These are phyloP conservation scores for Tympanopsis confertula DNA, from an alignment of 2,329 filamentous ascomycete species.

Conservation along the genomic window DNA sequence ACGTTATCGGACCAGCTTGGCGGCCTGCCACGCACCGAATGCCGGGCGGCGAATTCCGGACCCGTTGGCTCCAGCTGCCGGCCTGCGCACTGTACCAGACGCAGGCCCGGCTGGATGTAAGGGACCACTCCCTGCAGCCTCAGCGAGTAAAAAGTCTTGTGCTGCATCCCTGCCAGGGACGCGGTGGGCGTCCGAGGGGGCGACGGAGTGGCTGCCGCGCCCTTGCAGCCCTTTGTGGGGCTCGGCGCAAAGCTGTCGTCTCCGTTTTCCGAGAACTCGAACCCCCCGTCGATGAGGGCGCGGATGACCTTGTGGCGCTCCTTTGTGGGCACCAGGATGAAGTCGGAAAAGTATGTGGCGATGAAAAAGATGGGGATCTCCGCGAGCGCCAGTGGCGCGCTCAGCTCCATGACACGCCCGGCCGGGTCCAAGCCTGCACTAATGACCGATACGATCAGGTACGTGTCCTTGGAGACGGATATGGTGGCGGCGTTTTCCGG, in stretches of 20 bases:
- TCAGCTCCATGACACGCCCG: constrained; percentile 81
- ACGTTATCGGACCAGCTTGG: constrained; percentile 44
- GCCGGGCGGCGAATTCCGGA: neutral
- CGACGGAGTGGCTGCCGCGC: constrained; percentile 19
- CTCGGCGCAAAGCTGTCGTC: constrained; percentile 14
- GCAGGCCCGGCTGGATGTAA: constrained; percentile 54
- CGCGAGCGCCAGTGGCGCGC: constrained; percentile 78
- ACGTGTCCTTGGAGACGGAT: constrained; percentile 58
- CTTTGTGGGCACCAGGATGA: constrained; percentile 77
- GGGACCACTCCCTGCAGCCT: constrained; percentile 66
- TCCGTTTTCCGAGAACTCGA: constrained; percentile 49
- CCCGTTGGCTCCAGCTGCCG: neutral
- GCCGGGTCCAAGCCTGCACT: constrained; percentile 84
- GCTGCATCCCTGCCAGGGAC: constrained; percentile 67
- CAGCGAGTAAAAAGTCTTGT: constrained; percentile 74
- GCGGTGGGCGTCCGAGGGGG: constrained; percentile 64
- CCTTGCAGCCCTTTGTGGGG: constrained; percentile 11
- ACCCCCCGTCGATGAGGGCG: constrained; percentile 68
- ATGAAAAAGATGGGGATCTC: constrained; percentile 97
- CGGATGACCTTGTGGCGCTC: constrained; percentile 64
- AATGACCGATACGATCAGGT: constrained; percentile 79
- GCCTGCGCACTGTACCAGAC: constrained; percentile 74
- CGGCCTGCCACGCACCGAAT: constrained; percentile 10
- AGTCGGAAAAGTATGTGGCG: constrained; percentile 95
- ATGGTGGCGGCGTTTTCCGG: constrained; percentile 48